Base-by-base conservation (phyloP, 257 asterid species). In the Parsonsia alboflavescens region DNA sequence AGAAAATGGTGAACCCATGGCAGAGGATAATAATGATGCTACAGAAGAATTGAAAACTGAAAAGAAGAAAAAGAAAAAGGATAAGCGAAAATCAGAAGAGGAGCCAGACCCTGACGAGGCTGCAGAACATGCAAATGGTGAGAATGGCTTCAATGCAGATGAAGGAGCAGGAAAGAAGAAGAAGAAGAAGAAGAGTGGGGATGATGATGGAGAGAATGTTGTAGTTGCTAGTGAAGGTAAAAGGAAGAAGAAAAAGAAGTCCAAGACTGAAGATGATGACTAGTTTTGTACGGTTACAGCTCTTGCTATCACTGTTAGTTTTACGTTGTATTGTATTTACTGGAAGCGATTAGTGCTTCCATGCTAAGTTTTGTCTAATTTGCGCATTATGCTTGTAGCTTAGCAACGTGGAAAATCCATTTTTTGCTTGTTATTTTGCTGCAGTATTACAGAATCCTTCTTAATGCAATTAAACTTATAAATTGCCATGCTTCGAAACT, bases 31-130 rank as follows among this genome's bases (percentile, higher is more conserved):
- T 71, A 90, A 89, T 44, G 88, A 80, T 54, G 86, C 84, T 6
- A 53, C 88, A 4, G 95, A 80, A 52, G 93, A 84, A 84, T 90
- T 88, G 4, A 91, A 86, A 84, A 81, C 88, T 1, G 96, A 89
- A 36, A 91, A 90, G 89, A 89, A 91, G 88, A 91, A 89, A 90
- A 92, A 89, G 76, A 89, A 79, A 65, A 81, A 89, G 83, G 61
- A 54, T 4, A 91, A 91, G 83, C 79, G 93, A 75, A 93, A 91
- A 75, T 69, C 75, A 62, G 88, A 81, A 22, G 72, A 77, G 19
- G 86, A 84, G 71, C 73, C 63, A n/a, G 75, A 74, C 73, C 79
- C 80, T 66, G 82, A 73, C 45, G 78, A 56, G 65, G 30, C 50
- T 6, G 70, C 74, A 30, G 75, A 48, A 41, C 75, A 69, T 33